Evolutionary conservation across 352 stramenopile species (phyloP).

Genomic region (Plasmopara viticola): DNA sequence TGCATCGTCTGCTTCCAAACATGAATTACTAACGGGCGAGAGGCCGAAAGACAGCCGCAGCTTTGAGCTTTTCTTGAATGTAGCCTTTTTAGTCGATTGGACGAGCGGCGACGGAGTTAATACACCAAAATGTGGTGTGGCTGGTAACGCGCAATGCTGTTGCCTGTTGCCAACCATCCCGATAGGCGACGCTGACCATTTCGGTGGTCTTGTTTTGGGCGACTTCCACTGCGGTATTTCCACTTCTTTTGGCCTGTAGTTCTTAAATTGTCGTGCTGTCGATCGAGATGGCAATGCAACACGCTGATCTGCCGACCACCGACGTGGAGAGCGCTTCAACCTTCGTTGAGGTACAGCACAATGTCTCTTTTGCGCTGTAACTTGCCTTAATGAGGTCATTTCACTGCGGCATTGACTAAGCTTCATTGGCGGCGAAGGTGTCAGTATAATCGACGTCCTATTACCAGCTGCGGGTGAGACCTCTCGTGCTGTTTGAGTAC

Average conservation of each 20-base stretch:
- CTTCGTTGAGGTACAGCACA: conserved; percentile 6
- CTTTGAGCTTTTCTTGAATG: conserved; percentile 11
- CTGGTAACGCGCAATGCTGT: conserved; percentile 8
- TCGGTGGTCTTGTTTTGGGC: conserved; percentile 10
- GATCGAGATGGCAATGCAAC: conserved; percentile 9
- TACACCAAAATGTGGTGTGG: conserved; percentile 10
- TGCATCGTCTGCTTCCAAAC: background rate
- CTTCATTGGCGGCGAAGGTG: conserved; percentile 12
- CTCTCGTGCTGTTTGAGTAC: background rate
- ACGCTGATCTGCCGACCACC: conserved; percentile 10
- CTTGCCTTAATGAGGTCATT: conserved; percentile 33
- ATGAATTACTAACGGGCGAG: too few species aligned
- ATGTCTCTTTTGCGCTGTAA: conserved; percentile 34
- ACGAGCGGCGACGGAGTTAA: conserved; percentile 16
- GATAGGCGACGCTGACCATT: conserved; percentile 29
- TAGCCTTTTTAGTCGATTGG: conserved; percentile 8
- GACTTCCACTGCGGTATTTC: conserved; percentile 10
- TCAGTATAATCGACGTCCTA: conserved; percentile 5
- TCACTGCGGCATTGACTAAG: conserved; percentile 40
- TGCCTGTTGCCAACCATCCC: conserved; percentile 10
- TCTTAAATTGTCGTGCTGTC: conserved; percentile 1
- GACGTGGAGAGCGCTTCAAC: conserved; percentile 6
- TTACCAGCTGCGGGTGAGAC: background rate
- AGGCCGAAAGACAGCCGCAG: conserved; percentile 1
- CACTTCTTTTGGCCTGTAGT: conserved; percentile 12